Percentiles rank a stretch among this genome's conserved stretches.
Conservation (phyloP, 2,329 filamentous ascomycete species). For the Alternaria sp. region DNA sequence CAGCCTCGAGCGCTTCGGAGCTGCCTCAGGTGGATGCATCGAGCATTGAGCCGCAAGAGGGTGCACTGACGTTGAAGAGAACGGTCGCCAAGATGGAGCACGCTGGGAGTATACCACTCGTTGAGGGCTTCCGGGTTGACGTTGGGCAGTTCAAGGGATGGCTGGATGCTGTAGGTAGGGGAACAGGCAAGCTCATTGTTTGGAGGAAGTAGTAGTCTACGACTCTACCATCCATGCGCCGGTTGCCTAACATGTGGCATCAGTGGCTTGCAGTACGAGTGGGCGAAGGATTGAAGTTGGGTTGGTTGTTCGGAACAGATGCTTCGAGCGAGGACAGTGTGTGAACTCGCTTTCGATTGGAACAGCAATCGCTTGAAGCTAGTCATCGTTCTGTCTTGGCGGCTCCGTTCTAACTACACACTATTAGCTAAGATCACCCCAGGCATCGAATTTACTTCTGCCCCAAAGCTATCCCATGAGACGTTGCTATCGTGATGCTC, state of each 20-base stretch:
- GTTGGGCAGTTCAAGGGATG: constrained; percentile 18
- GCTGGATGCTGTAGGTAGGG: constrained; percentile 31
- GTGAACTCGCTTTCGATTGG: neutral
- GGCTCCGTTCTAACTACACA: neutral
- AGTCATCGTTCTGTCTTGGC: neutral
- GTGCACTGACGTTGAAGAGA: constrained; percentile 17
- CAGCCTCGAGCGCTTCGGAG: constrained; percentile 6
- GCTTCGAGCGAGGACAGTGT: neutral
- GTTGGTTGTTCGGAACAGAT: neutral
- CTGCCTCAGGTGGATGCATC: neutral
- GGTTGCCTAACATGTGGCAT: neutral
- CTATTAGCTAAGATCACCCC: neutral
- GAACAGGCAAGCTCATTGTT: constrained; percentile 33
- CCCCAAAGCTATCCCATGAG: neutral
- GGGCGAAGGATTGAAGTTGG: neutral
- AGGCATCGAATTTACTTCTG: neutral
- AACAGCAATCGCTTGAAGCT: neutral
- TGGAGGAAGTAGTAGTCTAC: constrained; percentile 34
- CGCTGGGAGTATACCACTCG: constrained; percentile 25
- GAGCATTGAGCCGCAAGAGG: neutral
- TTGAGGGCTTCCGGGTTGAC: constrained; percentile 32
- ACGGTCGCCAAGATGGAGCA: constrained; percentile 25
- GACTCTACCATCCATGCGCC: neutral
- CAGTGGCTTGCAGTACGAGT: neutral
- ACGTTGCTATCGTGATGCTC: neutral